Conservation (phyloP, 1,284 basidiomycete species). For the Microbotryum lychnidis-dioicae region DNA sequence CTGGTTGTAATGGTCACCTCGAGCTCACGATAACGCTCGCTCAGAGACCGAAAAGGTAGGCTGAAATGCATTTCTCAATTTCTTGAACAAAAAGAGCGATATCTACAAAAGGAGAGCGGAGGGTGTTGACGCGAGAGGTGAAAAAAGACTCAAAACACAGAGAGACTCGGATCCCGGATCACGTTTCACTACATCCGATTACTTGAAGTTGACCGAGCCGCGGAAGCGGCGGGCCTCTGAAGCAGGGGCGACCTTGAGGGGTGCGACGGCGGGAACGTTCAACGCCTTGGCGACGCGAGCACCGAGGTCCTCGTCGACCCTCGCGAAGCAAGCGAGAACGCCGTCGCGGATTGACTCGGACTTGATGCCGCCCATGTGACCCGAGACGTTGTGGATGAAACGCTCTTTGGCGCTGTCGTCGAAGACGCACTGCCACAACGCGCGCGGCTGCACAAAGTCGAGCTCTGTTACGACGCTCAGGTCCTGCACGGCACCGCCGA, state of each 20-base stretch:
- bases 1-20: too few relatives aligned
- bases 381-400: constrained; percentile 67
- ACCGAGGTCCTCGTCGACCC: constrained; percentile 60
- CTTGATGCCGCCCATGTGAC: constrained; percentile 61
- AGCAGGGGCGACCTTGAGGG: constrained; percentile 37
- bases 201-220: constrained; percentile 17
- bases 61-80: too few relatives aligned
- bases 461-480: constrained; percentile 70
- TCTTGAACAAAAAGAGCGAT: too few relatives aligned
- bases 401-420: constrained; percentile 58
- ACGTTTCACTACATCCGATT: too few relatives aligned
- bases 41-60: too few relatives aligned
- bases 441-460: constrained; percentile 86
- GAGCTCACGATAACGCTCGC: too few relatives aligned
- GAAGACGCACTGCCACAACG: constrained; percentile 69
- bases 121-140: too few relatives aligned
- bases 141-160: too few relatives aligned
- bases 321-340: constrained; percentile 52
- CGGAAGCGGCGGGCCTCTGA: constrained; percentile 52
- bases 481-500: constrained; percentile 63
- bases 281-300: constrained; percentile 66
- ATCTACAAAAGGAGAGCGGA: too few relatives aligned
- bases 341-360: constrained; percentile 56
- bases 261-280: constrained; percentile 42
- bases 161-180: too few relatives aligned